Base-by-base conservation (phyloP, 345 rosid species). In the Gossypium longicalyx region DNA sequence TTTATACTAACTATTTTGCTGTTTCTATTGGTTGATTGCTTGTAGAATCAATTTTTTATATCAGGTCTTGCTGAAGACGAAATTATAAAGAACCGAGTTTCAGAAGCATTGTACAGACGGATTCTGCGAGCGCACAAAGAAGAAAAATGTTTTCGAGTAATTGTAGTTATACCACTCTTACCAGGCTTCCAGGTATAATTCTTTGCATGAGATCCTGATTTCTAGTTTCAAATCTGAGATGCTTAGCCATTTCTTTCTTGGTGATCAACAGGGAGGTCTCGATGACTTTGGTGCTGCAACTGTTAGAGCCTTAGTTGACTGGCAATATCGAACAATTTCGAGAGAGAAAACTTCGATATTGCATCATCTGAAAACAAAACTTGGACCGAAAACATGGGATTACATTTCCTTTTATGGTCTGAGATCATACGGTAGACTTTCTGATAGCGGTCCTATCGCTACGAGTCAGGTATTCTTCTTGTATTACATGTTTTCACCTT, bases 201-300 rank as follows among this genome's bases (percentile, higher is more conserved):
- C 51, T 49, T 45, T 9, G 29, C 64, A 20, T 71, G 10, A 41
- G 60, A 41, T 45, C 58, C 52, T 45, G 53, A 41, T 7, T 62
- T 53, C 63, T 47, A 11, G 25, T 48, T 72, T 52, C 9, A 48
- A 65, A 20, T 9, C 3, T n/a, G 29, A 49, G 48, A 61, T 66
- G 57, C 61, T 43, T 38, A 38, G 63, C 16, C 51, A 51, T 69
- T 15, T 56, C 38, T 19, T 70, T 62, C 43, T 19, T 60, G 58
- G 57, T 67, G 53, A 78, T 53, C 44, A 71, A 73, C 80, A 93
- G 97, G 98, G 98, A 7, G 98, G 97, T 27, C 60, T 94, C 2
- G 92, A 92, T 83, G 98, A 94, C 65, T 84, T 84, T 7, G 97
- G 97, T 48, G 98, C 97, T 61, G 97, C 98, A 29, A 92, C 98